These are phyloP conservation scores for Periconia macrospinosa DNA, from an alignment of 2,329 filamentous ascomycete species.

Conservation along the genomic window DNA sequence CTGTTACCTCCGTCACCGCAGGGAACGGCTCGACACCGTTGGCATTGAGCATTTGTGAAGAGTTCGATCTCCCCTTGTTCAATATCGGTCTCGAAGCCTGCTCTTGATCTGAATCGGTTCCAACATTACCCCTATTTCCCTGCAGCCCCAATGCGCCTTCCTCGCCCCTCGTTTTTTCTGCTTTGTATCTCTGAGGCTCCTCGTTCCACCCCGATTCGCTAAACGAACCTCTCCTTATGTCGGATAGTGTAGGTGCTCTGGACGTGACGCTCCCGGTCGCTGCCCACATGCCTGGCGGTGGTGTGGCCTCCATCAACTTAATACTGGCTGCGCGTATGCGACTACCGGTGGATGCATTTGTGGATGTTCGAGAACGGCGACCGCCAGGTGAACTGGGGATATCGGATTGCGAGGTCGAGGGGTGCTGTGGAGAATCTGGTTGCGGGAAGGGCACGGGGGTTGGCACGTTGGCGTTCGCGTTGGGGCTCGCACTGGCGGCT, in stretches of 20 bases:
- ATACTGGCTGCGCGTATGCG: conserved; percentile 40
- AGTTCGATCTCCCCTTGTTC: conserved; percentile 9
- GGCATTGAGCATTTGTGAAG: conserved; percentile 13
- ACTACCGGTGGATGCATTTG: conserved; percentile 31
- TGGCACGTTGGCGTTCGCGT: conserved; percentile 15
- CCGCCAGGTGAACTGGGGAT: conserved; percentile 16
- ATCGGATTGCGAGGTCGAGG: conserved; percentile 9
- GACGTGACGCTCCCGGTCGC: conserved; percentile 46
- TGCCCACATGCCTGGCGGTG: conserved; percentile 49
- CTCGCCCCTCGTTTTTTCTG: conserved; percentile 29
- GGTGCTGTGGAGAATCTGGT: conserved; percentile 13
- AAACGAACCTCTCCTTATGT: conserved; percentile 46
- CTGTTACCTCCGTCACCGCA: conserved; percentile 20
- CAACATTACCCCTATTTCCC: conserved; percentile 9
- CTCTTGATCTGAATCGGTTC: conserved; percentile 4
- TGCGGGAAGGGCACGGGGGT: conserved; percentile 34
- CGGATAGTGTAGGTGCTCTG: conserved; percentile 46
- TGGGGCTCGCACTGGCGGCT: background rate
- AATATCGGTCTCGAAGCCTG: conserved; percentile 4
- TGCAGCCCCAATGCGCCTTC: conserved; percentile 9
- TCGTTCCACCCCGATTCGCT: conserved; percentile 37
- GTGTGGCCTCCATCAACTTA: conserved; percentile 41
- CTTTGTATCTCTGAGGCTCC: conserved; percentile 27
- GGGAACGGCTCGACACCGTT: conserved; percentile 30
- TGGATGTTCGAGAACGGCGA: conserved; percentile 29